A percentile compares a stretch with the other conserved stretches of the same genome.
Evolutionary conservation across 495 filamentous ascomycete species (phyloP).

Genomic region (Penicillium coffeae): DNA sequence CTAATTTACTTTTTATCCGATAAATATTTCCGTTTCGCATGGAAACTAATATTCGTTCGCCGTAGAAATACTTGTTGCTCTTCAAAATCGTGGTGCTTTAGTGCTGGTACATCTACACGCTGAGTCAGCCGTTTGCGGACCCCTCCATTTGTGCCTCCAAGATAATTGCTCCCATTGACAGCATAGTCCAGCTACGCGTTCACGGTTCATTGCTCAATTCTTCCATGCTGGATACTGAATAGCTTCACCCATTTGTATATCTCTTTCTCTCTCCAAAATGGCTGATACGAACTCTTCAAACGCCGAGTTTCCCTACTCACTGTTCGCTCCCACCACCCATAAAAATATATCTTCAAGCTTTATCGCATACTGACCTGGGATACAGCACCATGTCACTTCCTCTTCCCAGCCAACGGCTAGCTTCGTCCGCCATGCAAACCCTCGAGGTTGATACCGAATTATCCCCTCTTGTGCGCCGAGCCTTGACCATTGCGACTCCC

Average conservation of each 20-base stretch:
- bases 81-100: too few relatives aligned
- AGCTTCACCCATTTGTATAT: too few relatives aligned
- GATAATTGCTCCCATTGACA: too few relatives aligned
- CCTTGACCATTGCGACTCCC: constrained; percentile 53
- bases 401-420: constrained; percentile 77
- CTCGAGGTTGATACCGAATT: constrained; percentile 86
- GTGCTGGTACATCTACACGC: too few relatives aligned
- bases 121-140: neutral
- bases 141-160: constrained; percentile 1
- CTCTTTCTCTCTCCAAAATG: neutral
- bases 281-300: constrained; percentile 25
- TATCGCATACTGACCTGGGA: constrained; percentile 1
- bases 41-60: too few relatives aligned
- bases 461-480: constrained; percentile 73
- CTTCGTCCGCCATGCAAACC: constrained; percentile 68
- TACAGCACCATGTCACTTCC: constrained; percentile 74
- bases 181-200: too few relatives aligned
- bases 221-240: too few relatives aligned
- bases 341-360: neutral
- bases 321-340: constrained; percentile 46
- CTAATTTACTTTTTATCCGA: neutral
- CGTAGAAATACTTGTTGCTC: too few relatives aligned
- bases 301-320: constrained; percentile 63
- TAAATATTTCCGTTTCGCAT: too few relatives aligned
- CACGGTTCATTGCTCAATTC: too few relatives aligned